Conservation (phyloP, 257 asterid species). For the Ajuga chamaepitys region DNA sequence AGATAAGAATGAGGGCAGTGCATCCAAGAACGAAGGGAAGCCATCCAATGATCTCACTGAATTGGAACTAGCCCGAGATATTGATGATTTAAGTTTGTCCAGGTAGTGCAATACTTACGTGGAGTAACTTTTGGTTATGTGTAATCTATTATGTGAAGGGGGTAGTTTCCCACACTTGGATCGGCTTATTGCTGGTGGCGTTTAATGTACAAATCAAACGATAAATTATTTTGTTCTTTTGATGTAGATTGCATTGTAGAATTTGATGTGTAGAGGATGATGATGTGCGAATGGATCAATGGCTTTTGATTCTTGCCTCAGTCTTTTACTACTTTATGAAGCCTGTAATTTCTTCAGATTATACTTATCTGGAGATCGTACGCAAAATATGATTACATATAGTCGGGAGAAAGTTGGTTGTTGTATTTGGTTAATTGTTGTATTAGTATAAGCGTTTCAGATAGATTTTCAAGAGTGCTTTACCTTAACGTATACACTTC, state of each 20-base stretch:
- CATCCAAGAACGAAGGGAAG: conserved; percentile 25
- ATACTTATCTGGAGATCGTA: too few species aligned
- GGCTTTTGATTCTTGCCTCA: conserved; percentile 10
- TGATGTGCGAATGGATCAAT: conserved; percentile 10
- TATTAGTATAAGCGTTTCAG: too few species aligned
- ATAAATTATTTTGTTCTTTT: conserved; percentile 22
- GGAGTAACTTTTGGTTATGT: conserved; percentile 13
- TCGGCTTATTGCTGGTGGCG: conserved; percentile 16
- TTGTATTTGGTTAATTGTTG: too few species aligned
- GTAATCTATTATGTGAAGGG: conserved; percentile 26
- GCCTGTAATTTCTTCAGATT: neutral
- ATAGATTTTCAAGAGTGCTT: too few species aligned
- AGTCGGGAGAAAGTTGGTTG: too few species aligned
- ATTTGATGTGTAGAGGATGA: conserved; percentile 3
- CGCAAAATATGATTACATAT: neutral
- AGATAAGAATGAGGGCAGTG: conserved; percentile 29
- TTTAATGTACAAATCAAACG: conserved; percentile 39
- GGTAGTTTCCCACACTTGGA: conserved; percentile 20
- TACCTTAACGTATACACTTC: too few species aligned
- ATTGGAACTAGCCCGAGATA: conserved; percentile 43
- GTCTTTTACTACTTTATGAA: neutral
- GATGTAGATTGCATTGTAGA: conserved; percentile 19
- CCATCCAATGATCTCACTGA: conserved; percentile 36
- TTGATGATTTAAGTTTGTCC: conserved; percentile 54
- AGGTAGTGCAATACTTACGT: conserved; percentile 25